These are phyloP conservation scores for Monosporascus ibericus DNA, from an alignment of 2,329 filamentous ascomycete genomes.

Conservation along the genomic window DNA sequence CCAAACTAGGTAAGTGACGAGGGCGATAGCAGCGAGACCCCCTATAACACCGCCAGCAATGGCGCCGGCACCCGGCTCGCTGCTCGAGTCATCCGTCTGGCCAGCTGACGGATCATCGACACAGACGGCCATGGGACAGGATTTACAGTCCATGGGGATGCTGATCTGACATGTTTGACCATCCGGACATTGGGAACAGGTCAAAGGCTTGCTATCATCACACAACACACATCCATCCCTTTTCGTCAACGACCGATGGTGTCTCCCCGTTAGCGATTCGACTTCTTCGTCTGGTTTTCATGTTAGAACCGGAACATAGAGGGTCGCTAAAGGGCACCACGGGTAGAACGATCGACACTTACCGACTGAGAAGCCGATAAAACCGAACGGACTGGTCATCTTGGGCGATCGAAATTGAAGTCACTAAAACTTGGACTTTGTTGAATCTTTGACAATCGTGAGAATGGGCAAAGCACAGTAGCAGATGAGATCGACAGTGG, in stretches of 20 bases:
- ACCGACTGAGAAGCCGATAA: conserved; percentile 23
- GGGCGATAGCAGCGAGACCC: conserved; percentile 68
- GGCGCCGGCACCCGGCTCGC: conserved; percentile 66
- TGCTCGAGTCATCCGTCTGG: conserved; percentile 12
- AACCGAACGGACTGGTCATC: conserved; percentile 23
- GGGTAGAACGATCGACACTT: conserved; percentile 5
- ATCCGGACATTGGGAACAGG: conserved; percentile 39
- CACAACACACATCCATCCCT: conserved; percentile 39
- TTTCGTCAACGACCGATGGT: conserved; percentile 4
- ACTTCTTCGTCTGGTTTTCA: conserved; percentile 15
- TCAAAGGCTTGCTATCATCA: conserved; percentile 29
- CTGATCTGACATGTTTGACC: conserved; percentile 40
- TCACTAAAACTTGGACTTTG: too few species aligned
- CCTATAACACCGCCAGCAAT: conserved; percentile 91
- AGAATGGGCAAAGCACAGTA: neutral
- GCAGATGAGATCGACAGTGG: conserved; percentile 8
- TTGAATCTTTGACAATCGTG: neutral
- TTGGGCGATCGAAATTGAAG: conserved; percentile 1
- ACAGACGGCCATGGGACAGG: conserved; percentile 45
- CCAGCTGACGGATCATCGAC: conserved; percentile 21
- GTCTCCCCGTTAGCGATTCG: conserved; percentile 30
- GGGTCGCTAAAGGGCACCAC: neutral
- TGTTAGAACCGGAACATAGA: neutral
- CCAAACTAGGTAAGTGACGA: conserved; percentile 77
- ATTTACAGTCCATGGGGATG: conserved; percentile 37